A percentile compares a stretch with the other conserved stretches of the same genome.
Evolutionary conservation across 768 basidiomycete genomes (phyloP).

Genomic region (Boletus rubroflammeus): DNA sequence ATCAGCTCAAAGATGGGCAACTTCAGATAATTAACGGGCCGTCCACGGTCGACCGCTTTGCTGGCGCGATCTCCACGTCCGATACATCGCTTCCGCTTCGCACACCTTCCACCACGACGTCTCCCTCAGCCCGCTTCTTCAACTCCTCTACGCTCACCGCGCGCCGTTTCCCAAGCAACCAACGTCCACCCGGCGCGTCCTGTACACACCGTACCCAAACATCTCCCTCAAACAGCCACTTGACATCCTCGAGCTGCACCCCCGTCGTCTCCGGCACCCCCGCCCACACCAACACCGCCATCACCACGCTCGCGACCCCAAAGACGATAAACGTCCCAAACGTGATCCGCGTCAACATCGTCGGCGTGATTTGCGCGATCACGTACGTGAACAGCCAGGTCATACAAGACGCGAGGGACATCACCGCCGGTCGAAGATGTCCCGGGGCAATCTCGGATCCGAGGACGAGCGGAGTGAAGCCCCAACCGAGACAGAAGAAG

Average conservation of each 20-base stretch:
- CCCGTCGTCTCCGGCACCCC: constrained; percentile 41
- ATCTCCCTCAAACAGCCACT: constrained; percentile 32
- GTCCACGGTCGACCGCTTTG: not conserved
- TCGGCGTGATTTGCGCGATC: constrained; percentile 38
- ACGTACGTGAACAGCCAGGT: constrained; percentile 39
- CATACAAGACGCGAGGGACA: constrained; percentile 29
- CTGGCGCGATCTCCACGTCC: not conserved
- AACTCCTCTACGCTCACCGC: constrained; percentile 28
- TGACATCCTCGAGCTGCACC: constrained; percentile 38
- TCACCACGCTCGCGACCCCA: constrained; percentile 27
- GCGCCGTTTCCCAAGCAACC: constrained; percentile 23
- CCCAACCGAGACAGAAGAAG: constrained; percentile 36
- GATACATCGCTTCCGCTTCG: not conserved
- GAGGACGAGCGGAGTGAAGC: constrained; percentile 33
- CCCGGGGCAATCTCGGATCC: constrained; percentile 36
- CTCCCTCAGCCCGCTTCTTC: constrained; percentile 3
- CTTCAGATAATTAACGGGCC: constrained; percentile 8
- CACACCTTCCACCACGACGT: not conserved
- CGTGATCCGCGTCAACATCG: constrained; percentile 27
- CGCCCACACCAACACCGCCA: constrained; percentile 34
- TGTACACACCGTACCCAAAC: constrained; percentile 27
- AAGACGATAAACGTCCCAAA: constrained; percentile 35
- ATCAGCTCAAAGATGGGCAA: not conserved
- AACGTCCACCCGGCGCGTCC: constrained; percentile 33
- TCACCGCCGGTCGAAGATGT: constrained; percentile 33